phyloP scores from a whole-genome alignment of 371 early-diverging fungal genomes.

The Smittium culicis region DNA sequence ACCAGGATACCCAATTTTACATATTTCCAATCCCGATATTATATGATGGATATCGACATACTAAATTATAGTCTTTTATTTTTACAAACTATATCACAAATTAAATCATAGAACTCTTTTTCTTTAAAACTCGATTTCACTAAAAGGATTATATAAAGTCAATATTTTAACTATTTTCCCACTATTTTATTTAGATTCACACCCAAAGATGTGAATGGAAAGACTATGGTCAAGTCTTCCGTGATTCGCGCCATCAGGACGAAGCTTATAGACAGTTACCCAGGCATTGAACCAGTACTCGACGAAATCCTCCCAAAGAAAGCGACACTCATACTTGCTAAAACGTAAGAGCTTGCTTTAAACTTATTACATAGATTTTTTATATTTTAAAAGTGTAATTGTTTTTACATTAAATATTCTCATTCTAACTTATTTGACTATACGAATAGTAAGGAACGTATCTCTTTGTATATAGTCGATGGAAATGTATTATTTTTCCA shows the following conservation, averaged over 20 bases:
- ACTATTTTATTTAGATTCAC: conserved; percentile 43
- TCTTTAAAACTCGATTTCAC: no score
- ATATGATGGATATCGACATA: no score
- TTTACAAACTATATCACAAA: no score
- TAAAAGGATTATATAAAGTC: no score
- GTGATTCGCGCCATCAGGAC: conserved; percentile 76
- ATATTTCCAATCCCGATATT: no score
- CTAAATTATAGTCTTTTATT: no score
- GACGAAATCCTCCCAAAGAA: conserved; percentile 93
- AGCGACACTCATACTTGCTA: conserved; percentile 53
- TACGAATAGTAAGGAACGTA: conserved; percentile 56
- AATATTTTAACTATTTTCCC: not conserved
- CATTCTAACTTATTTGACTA: no score
- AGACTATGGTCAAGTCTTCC: conserved; percentile 82
- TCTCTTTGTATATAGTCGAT: conserved; percentile 66
- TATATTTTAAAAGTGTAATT: no score
- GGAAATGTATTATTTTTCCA: conserved; percentile 81
- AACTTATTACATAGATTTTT: no score
- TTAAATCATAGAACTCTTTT: no score
- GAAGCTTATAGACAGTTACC: conserved; percentile 76
- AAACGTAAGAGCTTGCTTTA: conserved; percentile 40
- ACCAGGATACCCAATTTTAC: no score
- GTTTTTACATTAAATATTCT: no score
- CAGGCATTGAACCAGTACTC: conserved; percentile 60
- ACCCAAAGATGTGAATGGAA: conserved; percentile 61